Evolutionary conservation across 2,329 filamentous ascomycete genomes (phyloP), one percentile per base, ranked within the genome.

Genomic region (Neurospora sp.): DNA sequence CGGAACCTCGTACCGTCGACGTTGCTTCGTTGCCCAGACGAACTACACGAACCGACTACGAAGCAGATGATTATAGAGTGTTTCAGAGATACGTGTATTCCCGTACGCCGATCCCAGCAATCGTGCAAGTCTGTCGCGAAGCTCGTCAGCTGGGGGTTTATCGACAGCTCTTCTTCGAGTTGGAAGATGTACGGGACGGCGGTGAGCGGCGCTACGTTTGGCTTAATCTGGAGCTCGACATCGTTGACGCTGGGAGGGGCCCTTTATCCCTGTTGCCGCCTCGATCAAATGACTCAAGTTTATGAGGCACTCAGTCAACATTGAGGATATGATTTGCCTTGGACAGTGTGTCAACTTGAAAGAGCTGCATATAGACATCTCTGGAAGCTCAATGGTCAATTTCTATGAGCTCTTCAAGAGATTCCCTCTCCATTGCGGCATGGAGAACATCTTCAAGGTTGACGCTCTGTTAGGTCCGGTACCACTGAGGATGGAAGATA

Each of bases 241-340:
- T 33, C 0, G 23, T 62, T 15, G 52, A 62, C 23, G 0, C 10
- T 5, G 2, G 11, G 23, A 3, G 3, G 3, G 2, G 11, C 2
- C 2, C 1, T 23, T 46, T 11, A 46, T 12, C 4, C 43, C n/a
- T 12, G 11, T 6, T 52, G 43, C 43, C 15, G 43, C 43, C 19
- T 52, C 43, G 19, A 57, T 62, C 52, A 15, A 8, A 62, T 12
- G 52, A 33, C 52, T 62, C 23, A 33, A 33, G 23, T 8, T 62
- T 15, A 8, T 1, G 19, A 33, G 6, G 1, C 1, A 8, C 8
- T 1, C 0, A 4, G 1, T 62, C 12, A 6, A 0, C 23, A 15
- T 3, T 62, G 12, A 17, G 1, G 52, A 52, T 6, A 15, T 17
- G 0, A 28, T 62, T 0, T 28, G 1, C 1, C 52, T 62, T 62